Evolutionary conservation across 1,139 yeast species (phyloP).

Genomic region (Suhomyces panamericanus): DNA sequence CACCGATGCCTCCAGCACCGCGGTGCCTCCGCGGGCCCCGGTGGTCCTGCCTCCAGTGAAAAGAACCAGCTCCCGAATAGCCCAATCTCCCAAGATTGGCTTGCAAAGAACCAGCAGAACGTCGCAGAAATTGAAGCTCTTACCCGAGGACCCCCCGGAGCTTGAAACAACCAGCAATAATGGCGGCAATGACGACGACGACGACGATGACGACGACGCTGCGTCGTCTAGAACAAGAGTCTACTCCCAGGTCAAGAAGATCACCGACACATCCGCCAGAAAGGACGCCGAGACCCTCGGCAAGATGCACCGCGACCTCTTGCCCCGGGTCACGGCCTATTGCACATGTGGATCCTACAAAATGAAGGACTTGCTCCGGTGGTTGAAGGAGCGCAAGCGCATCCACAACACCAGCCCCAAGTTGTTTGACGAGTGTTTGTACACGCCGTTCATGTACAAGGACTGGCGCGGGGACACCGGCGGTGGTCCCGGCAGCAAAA

Average conservation of each 20-base stretch:
- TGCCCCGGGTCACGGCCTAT: slow-evolving; percentile 92
- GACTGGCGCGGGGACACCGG: slow-evolving; percentile 64
- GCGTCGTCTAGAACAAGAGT: slow-evolving; percentile 49
- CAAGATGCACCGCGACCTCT: slow-evolving; percentile 77
- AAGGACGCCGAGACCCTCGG: slow-evolving; percentile 93
- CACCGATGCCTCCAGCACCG: background rate
- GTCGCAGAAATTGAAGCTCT: slow-evolving; percentile 77
- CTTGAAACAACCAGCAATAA: slow-evolving; percentile 21
- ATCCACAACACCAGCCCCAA: slow-evolving; percentile 79
- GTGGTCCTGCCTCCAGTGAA: slow-evolving; percentile 19
- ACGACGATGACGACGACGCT: slow-evolving; percentile 33
- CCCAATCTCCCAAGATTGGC: slow-evolving; percentile 55
- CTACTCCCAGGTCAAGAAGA: slow-evolving; percentile 79
- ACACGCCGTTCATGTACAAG: slow-evolving; percentile 83
- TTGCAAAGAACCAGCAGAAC: slow-evolving; percentile 89
- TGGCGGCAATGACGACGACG: slow-evolving; percentile 25
- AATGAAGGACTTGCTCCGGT: slow-evolving; percentile 81
- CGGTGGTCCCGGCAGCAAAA: slow-evolving; percentile 12
- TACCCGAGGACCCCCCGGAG: slow-evolving; percentile 74
- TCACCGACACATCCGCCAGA: slow-evolving; percentile 88
- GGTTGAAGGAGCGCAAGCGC: slow-evolving; percentile 79
- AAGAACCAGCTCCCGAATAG: slow-evolving; percentile 26
- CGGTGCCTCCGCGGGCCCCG: slow-evolving; percentile 6
- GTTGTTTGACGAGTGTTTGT: slow-evolving; percentile 88
- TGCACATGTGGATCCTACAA: slow-evolving; percentile 92